Conservation (phyloP, 2,329 filamentous ascomycete species). For the Ustilaginoidea virens region DNA sequence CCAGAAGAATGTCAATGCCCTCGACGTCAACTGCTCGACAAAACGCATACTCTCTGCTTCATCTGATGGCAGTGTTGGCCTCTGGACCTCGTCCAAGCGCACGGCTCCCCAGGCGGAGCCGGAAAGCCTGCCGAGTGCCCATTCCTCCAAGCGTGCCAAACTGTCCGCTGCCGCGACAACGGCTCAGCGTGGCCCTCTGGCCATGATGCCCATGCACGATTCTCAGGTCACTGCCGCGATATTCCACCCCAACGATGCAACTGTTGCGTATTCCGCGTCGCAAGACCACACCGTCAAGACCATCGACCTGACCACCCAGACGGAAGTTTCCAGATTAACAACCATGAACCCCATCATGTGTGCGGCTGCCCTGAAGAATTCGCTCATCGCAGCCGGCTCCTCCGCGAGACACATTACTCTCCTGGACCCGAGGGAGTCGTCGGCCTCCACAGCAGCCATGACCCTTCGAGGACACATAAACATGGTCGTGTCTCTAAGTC, state of each 20-base stretch:
- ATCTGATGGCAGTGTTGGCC: constrained; percentile 65
- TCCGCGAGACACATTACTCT: constrained; percentile 78
- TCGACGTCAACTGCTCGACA: constrained; percentile 59
- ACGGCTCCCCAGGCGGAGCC: constrained; percentile 60
- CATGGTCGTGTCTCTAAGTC: constrained; percentile 36
- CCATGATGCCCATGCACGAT: constrained; percentile 56
- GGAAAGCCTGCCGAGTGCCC: constrained; percentile 49
- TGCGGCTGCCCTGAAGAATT: constrained; percentile 55
- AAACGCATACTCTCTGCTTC: constrained; percentile 75
- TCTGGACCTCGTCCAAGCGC: constrained; percentile 74
- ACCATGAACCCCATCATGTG: constrained; percentile 75
- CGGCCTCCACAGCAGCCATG: constrained; percentile 65
- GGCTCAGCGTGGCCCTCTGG: constrained; percentile 66
- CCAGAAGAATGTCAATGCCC: constrained; percentile 53
- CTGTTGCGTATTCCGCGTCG: constrained; percentile 80
- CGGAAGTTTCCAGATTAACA: constrained; percentile 65
- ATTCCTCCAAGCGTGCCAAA: constrained; percentile 65
- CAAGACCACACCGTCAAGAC: constrained; percentile 86
- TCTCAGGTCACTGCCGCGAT: constrained; percentile 62
- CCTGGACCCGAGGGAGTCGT: constrained; percentile 74
- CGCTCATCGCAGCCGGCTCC: constrained; percentile 56
- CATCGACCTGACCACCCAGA: constrained; percentile 72
- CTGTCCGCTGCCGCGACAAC: constrained; percentile 25
- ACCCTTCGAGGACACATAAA: constrained; percentile 86
- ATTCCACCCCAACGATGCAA: constrained; percentile 74